Percentiles rank a stretch among this genome's conserved stretches.
Conservation (phyloP, 345 rosid species). For the Conringia planisiliqua region DNA sequence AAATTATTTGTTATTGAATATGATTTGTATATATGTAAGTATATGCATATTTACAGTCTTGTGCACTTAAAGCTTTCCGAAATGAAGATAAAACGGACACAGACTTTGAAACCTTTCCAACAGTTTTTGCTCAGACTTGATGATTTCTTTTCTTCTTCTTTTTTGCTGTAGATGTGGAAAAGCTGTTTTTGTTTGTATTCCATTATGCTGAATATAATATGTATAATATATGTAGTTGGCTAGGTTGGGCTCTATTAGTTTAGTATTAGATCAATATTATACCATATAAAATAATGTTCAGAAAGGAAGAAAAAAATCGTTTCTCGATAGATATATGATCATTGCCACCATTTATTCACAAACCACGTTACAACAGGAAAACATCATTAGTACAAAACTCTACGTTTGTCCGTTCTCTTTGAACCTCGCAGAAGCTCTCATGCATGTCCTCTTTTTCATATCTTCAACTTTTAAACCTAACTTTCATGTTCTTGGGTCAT, state of each 20-base stretch:
- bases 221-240: not conserved
- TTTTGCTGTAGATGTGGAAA: slow-evolving; percentile 15
- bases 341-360: slow-evolving; percentile 73
- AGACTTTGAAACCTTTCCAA: slow-evolving; percentile 7
- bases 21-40: not conserved
- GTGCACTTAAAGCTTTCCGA: slow-evolving; percentile 17
- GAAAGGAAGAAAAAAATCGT: slow-evolving; percentile 37
- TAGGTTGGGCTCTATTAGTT: not conserved
- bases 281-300: not conserved
- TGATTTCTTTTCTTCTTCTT: not conserved
- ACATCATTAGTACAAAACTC: slow-evolving; percentile 73
- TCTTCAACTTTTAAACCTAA: slow-evolving; percentile 12
- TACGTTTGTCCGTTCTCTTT: slow-evolving; percentile 49
- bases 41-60: not conserved
- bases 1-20: not conserved
- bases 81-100: slow-evolving; percentile 15
- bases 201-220: slow-evolving; percentile 6
- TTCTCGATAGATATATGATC: slow-evolving; percentile 72
- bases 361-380: slow-evolving; percentile 60
- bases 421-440: slow-evolving; percentile 21
- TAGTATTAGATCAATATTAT: not conserved
- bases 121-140: slow-evolving; percentile 11
- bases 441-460: slow-evolving; percentile 16
- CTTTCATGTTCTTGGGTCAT: slow-evolving; percentile 16
- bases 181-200: slow-evolving; percentile 35